Conservation (phyloP, 2,329 filamentous ascomycete genomes). For the Paramyrothecium roridum region DNA sequence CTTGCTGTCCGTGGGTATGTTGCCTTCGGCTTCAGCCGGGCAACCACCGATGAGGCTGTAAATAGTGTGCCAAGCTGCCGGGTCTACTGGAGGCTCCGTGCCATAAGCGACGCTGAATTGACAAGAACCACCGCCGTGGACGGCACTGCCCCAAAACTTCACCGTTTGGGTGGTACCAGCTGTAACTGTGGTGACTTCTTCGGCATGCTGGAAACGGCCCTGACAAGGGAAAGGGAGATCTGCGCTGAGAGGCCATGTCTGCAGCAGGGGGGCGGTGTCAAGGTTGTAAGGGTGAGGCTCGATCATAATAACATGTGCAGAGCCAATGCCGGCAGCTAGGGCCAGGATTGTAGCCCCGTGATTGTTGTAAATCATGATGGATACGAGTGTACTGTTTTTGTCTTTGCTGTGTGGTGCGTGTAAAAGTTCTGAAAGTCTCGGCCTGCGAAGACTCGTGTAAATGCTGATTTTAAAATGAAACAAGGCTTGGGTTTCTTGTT, state of each 20-base stretch:
- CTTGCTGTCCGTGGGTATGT: conserved; percentile 3
- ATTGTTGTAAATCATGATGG: neutral
- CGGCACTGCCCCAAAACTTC: conserved; percentile 22
- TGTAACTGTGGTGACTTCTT: conserved; percentile 16
- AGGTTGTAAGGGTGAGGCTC: conserved; percentile 25
- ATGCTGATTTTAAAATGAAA: no score
- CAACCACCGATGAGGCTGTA: conserved; percentile 20
- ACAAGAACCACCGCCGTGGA: conserved; percentile 21
- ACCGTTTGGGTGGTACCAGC: conserved; percentile 16
- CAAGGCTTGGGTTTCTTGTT: no score
- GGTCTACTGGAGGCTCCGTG: conserved; percentile 11
- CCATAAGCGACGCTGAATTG: conserved; percentile 21
- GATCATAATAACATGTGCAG: conserved; percentile 18
- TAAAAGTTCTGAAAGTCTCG: no score
- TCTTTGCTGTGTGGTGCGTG: no score
- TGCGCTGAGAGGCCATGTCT: conserved; percentile 14
- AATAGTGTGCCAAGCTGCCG: conserved; percentile 15
- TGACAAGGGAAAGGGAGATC: conserved; percentile 19
- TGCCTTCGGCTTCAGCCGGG: conserved; percentile 17
- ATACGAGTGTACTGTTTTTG: neutral
- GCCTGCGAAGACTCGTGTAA: no score
- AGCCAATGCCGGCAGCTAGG: neutral
- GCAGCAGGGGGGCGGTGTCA: conserved; percentile 16
- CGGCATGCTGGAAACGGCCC: conserved; percentile 11
- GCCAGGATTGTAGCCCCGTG: neutral